phyloP scores from a whole-genome alignment of 352 stramenopile species.

The Phytopythium montanum region DNA sequence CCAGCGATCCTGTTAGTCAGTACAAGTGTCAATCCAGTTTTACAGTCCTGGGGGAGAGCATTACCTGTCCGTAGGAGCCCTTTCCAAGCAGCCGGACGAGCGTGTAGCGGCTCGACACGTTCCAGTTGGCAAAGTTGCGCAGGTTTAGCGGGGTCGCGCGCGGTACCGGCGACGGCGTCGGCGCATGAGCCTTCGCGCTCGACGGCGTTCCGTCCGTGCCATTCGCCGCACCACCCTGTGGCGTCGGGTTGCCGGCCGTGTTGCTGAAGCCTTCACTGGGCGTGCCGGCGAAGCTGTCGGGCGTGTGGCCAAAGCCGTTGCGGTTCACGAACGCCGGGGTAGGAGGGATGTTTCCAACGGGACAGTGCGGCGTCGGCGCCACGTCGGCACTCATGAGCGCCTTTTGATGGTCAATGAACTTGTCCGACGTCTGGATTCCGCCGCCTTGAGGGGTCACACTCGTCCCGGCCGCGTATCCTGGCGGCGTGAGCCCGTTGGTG shows the following conservation, averaged over 20 bases:
- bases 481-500: slow-evolving; percentile 34
- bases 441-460: slow-evolving; percentile 31
- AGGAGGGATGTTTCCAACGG: slow-evolving; percentile 75
- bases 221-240: slow-evolving; percentile 13
- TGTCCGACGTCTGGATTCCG: slow-evolving; percentile 53
- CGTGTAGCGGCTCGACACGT: slow-evolving; percentile 73
- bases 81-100: slow-evolving; percentile 80
- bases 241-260: slow-evolving; percentile 19
- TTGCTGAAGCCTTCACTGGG: slow-evolving; percentile 32
- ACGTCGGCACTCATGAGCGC: slow-evolving; percentile 69
- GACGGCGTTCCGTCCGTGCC: slow-evolving; percentile 24
- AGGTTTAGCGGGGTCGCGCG: slow-evolving; percentile 73
- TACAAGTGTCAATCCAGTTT: too few relatives aligned
- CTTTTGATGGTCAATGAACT: slow-evolving; percentile 78
- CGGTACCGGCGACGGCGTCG: slow-evolving; percentile 57
- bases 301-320: slow-evolving; percentile 55
- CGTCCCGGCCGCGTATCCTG: slow-evolving; percentile 9
- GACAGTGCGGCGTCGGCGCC: slow-evolving; percentile 76
- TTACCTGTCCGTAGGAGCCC: slow-evolving; percentile 82
- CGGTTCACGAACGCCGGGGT: slow-evolving; percentile 76
- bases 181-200: slow-evolving; percentile 28
- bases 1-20: background rate
- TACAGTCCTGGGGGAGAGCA: background rate
- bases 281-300: slow-evolving; percentile 66
- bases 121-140: slow-evolving; percentile 83